Percentiles rank a stretch among this genome's conserved stretches.
Conservation (phyloP, 2,329 filamentous ascomycete species). For the Neopestalotiopsis rosae region DNA sequence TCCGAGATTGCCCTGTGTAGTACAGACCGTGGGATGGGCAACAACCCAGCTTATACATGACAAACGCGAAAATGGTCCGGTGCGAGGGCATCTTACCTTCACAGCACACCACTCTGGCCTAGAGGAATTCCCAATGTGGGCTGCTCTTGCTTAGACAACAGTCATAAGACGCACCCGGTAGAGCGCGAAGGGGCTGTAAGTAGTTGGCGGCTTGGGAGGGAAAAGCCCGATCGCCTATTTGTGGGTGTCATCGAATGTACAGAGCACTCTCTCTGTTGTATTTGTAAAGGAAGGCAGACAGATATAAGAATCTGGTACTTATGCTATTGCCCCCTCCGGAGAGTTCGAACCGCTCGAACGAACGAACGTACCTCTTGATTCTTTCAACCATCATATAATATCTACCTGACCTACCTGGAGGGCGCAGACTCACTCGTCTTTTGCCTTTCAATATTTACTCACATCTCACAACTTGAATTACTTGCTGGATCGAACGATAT, state of each 20-base stretch:
- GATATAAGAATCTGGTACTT: slow-evolving; percentile 24
- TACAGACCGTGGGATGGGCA: slow-evolving; percentile 12
- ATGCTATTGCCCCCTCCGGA: slow-evolving; percentile 21
- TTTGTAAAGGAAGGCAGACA: background rate
- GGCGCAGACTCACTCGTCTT: background rate
- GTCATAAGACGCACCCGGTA: slow-evolving; percentile 37
- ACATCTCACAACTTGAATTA: background rate
- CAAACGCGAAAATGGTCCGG: slow-evolving; percentile 27
- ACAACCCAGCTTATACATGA: slow-evolving; percentile 19
- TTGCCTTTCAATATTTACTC: background rate
- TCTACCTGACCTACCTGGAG: background rate
- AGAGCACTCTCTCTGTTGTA: background rate
- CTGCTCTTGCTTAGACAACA: slow-evolving; percentile 20
- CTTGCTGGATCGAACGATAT: background rate
- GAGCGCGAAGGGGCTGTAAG: slow-evolving; percentile 20
- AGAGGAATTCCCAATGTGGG: slow-evolving; percentile 21
- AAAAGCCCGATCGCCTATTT: background rate
- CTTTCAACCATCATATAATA: background rate
- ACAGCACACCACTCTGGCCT: slow-evolving; percentile 32
- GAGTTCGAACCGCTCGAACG: slow-evolving; percentile 25
- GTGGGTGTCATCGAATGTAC: slow-evolving; percentile 12
- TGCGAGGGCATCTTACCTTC: slow-evolving; percentile 30
- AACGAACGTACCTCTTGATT: slow-evolving; percentile 24
- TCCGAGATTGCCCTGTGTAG: slow-evolving; percentile 30
- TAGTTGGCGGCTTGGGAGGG: background rate